phyloP scores from a whole-genome alignment of 352 stramenopile genomes.

The Phytophthora sojae region DNA sequence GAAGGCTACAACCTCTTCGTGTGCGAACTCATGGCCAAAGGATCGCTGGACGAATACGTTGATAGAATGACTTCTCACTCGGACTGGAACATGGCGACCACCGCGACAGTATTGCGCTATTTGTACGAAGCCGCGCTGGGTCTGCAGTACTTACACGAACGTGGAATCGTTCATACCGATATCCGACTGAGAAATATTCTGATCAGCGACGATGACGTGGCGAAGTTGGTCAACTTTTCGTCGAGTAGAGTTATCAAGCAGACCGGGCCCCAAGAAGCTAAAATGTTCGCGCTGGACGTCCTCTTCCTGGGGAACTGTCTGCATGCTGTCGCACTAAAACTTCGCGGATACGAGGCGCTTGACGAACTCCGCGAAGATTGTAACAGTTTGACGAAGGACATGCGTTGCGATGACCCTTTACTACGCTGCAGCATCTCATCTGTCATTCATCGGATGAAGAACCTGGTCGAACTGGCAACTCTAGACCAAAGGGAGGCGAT shows the following conservation, averaged over 20 bases:
- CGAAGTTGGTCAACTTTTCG: slow-evolving; percentile 10
- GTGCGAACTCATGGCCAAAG: slow-evolving; percentile 14
- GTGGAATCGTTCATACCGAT: slow-evolving; percentile 6
- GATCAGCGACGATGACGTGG: slow-evolving; percentile 9
- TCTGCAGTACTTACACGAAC: slow-evolving; percentile 24
- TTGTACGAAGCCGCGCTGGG: slow-evolving; percentile 15
- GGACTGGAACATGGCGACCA: neutral
- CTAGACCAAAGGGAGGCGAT: neutral
- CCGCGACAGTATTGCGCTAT: neutral
- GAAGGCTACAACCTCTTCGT: slow-evolving; percentile 15
- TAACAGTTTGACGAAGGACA: neutral
- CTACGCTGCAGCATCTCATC: neutral
- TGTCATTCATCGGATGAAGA: neutral
- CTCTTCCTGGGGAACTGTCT: neutral
- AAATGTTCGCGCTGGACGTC: neutral
- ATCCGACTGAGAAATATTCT: slow-evolving; percentile 17
- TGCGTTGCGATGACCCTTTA: neutral
- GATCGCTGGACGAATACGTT: slow-evolving; percentile 1
- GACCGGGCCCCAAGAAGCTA: neutral
- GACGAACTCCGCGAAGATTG: neutral
- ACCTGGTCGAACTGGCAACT: neutral
- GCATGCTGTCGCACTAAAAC: neutral
- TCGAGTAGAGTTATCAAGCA: neutral
- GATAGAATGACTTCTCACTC: neutral
- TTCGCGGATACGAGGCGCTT: neutral